These are phyloP conservation scores for Acanthochlamys bracteata DNA, from an alignment of 106 monocot species.

Conservation along the genomic window DNA sequence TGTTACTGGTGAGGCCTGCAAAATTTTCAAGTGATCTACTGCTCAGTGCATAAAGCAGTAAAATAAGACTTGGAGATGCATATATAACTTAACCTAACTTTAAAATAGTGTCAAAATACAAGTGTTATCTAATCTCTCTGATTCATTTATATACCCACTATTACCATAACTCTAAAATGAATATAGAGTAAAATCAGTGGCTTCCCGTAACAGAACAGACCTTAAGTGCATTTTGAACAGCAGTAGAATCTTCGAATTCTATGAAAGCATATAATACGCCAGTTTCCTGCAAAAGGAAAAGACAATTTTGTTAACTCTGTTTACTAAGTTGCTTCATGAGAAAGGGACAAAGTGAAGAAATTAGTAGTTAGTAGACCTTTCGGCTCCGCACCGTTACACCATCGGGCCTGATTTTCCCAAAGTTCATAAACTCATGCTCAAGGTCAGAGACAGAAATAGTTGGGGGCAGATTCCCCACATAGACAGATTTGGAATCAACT, in stretches of 20 bases:
- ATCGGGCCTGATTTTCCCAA: constrained; percentile 52
- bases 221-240: constrained; percentile 73
- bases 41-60: neutral
- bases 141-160: neutral
- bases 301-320: neutral
- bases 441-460: constrained; percentile 45
- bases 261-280: constrained; percentile 75
- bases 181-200: neutral
- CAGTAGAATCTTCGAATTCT: constrained; percentile 63
- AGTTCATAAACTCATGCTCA: constrained; percentile 63
- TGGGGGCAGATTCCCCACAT: constrained; percentile 69
- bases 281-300: constrained; percentile 41
- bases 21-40: neutral
- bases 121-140: neutral
- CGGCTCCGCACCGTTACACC: constrained; percentile 71
- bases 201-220: constrained; percentile 15
- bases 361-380: constrained; percentile 33
- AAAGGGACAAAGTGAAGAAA: neutral
- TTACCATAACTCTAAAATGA: neutral
- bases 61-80: neutral
- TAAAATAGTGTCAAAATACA: neutral
- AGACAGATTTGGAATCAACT: constrained; percentile 80
- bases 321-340: neutral
- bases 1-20: constrained; percentile 50
- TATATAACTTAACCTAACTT: neutral